Percentiles rank a stretch among this genome's conserved stretches.
Conservation (phyloP, 75 land plant species). For the Pinus tabuliformis region DNA sequence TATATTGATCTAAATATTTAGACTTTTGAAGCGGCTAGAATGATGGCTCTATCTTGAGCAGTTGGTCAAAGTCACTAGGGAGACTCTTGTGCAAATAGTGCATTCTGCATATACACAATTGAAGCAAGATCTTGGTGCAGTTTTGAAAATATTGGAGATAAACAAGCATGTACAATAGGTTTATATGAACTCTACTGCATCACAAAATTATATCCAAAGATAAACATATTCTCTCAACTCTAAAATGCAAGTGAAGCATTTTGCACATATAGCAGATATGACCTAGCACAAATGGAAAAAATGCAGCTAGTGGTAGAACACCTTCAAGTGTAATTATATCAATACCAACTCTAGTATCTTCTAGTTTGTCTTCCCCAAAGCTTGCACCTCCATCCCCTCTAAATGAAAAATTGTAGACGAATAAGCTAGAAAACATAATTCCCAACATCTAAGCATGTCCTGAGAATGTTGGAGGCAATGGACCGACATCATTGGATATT, state of each 20-base stretch:
- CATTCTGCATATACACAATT: conserved; percentile 90
- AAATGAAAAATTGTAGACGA: conserved; percentile 52
- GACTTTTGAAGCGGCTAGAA: conserved; percentile 93
- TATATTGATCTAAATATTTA: conserved; percentile 98
- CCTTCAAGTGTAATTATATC: conserved; percentile 82
- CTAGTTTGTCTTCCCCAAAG: conserved; percentile 60
- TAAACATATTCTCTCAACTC: conserved; percentile 92
- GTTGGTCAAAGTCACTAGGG: conserved; percentile 78
- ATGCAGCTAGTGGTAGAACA: conserved; percentile 91
- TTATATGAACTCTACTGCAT: conserved; percentile 95
- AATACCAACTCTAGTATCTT: conserved; percentile 85
- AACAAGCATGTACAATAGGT: conserved; percentile 96
- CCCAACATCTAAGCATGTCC: conserved; percentile 28
- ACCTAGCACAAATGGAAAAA: conserved; percentile 96
- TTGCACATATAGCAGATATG: conserved; percentile 92
- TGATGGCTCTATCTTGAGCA: conserved; percentile 77
- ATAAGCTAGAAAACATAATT: conserved; percentile 27
- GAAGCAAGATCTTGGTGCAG: conserved; percentile 99
- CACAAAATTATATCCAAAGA: conserved; percentile 95
- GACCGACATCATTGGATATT: conserved; percentile 14
- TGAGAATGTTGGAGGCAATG: conserved; percentile 28
- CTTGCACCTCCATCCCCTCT: conserved; percentile 56
- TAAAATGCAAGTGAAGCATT: conserved; percentile 99
- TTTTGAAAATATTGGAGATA: conserved; percentile 99
- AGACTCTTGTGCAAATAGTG: conserved; percentile 64